phyloP scores from a whole-genome alignment of 768 basidiomycete species.

The Cystobasidium onofrii region DNA sequence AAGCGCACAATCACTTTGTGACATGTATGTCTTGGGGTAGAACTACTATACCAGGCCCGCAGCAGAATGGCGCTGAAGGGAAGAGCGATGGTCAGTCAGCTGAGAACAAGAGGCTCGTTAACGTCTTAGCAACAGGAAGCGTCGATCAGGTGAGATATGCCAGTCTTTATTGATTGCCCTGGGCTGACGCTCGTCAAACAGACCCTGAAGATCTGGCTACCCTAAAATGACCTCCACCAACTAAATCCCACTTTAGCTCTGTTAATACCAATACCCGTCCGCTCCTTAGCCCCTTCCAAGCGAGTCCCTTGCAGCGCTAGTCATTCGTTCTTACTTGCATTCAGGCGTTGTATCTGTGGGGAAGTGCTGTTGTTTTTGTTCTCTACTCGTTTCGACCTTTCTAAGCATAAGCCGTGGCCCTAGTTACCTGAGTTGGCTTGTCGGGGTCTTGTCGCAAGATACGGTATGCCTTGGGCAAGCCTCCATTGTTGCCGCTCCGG shows the following conservation, averaged over 20 bases:
- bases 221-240: neutral
- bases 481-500: too few species aligned
- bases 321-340: neutral
- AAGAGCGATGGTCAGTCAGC: conserved; percentile 5
- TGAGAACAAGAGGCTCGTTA: conserved; percentile 46
- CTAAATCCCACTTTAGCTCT: too few species aligned
- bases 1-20: conserved; percentile 79
- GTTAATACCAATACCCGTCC: neutral
- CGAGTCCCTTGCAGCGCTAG: neutral
- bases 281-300: neutral
- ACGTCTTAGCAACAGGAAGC: conserved; percentile 51
- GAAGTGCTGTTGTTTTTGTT: neutral
- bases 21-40: conserved; percentile 63
- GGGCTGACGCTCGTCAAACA: neutral
- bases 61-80: conserved; percentile 33
- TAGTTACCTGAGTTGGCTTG: too few species aligned
- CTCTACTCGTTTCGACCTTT: neutral
- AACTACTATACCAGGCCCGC: conserved; percentile 30
- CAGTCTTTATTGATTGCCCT: neutral
- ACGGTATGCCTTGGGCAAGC: too few species aligned
- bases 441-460: too few species aligned
- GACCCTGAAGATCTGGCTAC: conserved; percentile 34
- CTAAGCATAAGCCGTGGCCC: too few species aligned
- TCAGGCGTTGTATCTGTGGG: neutral
- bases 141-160: conserved; percentile 46